phyloP scores from a whole-genome alignment of 148 eudicot genomes.

The Rhododendron molle region DNA sequence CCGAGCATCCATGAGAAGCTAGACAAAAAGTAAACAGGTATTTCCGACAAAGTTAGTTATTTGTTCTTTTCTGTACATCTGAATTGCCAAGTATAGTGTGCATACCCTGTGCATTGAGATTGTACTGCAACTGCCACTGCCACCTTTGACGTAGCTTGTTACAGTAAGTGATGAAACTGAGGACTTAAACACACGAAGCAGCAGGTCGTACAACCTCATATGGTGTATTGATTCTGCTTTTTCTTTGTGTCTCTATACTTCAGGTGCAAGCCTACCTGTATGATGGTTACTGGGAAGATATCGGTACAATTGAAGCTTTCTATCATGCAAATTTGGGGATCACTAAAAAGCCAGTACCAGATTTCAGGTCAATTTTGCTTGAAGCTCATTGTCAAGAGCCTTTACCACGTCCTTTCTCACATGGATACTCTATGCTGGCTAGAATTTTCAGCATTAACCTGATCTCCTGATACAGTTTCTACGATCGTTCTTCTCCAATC shows the following conservation, averaged over 20 bases:
- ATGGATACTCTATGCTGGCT: neutral
- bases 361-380: constrained; percentile 57
- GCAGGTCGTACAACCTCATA: neutral
- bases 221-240: neutral
- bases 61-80: neutral
- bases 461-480: constrained; percentile 56
- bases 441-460: neutral
- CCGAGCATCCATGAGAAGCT: neutral
- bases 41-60: neutral
- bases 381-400: neutral
- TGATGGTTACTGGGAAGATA: constrained; percentile 97
- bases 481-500: constrained; percentile 94
- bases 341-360: constrained; percentile 90
- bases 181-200: neutral
- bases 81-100: neutral
- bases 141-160: neutral
- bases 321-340: constrained; percentile 88
- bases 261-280: constrained; percentile 92
- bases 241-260: constrained; percentile 2
- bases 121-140: neutral
- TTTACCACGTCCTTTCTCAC: neutral
- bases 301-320: constrained; percentile 93
- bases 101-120: neutral
- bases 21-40: neutral
- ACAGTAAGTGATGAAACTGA: neutral